phyloP scores from a whole-genome alignment of 192 early-diverging fungal species.

The Backusella tarrabulga region DNA sequence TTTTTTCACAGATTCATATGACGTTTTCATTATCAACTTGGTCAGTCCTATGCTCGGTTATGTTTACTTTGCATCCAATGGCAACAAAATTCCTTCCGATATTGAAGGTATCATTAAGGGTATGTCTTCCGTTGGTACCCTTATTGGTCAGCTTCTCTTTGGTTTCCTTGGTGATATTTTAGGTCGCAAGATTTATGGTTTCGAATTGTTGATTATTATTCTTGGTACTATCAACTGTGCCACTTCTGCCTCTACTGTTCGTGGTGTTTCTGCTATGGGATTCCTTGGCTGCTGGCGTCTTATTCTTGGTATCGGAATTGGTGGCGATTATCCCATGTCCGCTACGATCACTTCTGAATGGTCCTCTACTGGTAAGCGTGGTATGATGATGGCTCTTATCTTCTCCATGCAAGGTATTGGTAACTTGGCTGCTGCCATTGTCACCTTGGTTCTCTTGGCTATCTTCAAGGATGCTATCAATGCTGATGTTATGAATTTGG shows the following conservation, averaged over 20 bases:
- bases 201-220: conserved; percentile 89
- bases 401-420: conserved; percentile 95
- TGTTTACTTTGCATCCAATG: conserved; percentile 52
- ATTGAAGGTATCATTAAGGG: conserved; percentile 81
- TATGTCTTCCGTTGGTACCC: conserved; percentile 74
- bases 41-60: conserved; percentile 80
- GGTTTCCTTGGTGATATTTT: conserved; percentile 81
- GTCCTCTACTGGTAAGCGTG: conserved; percentile 71
- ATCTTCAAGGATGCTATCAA: conserved; percentile 69
- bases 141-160: conserved; percentile 83
- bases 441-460: conserved; percentile 67
- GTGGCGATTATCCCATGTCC: conserved; percentile 92
- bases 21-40: conserved; percentile 89
- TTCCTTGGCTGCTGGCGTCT: conserved; percentile 87
- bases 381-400: conserved; percentile 52
- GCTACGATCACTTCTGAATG: conserved; percentile 89
- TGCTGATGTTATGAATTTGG: conserved; percentile 59
- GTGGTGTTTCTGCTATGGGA: conserved; percentile 64
- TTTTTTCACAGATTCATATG: conserved; percentile 91
- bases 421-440: conserved; percentile 74
- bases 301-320: conserved; percentile 88
- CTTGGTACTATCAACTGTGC: conserved; percentile 76
- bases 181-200: conserved; percentile 82
- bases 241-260: conserved; percentile 62
- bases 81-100: conserved; percentile 55